Base-by-base conservation (phyloP, 768 basidiomycete genomes). In the Lenzites betulinus region DNA sequence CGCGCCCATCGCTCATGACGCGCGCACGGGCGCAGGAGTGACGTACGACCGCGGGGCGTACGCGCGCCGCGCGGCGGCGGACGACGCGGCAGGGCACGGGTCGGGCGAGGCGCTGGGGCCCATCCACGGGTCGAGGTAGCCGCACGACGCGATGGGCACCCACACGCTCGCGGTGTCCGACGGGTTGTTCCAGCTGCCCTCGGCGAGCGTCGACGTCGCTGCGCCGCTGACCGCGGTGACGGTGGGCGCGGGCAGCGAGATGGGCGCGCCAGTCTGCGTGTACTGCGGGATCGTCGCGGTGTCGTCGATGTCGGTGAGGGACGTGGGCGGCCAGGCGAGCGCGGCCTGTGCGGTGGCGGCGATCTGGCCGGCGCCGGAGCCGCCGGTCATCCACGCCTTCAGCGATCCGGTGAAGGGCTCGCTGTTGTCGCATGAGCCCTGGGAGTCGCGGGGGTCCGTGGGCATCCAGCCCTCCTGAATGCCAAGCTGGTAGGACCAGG, bases 401-500 rank as follows among this genome's bases (percentile, higher is more conserved):
- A 93, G 80, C 12, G 87, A 82, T 23, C 84, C 84, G 22, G 63
- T 72, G 81, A 81, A 92, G 56, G 83, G 79, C 38, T 71, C 72
- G 44, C 79, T 70, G 71, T 85, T 78, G 39, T 84, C 83, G 73
- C 96, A 99, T 42, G 73, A 75, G 20, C 95, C 96, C 28, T 78
- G 75, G 6, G 92, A 88, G 1, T 74, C 73, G 63, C 95, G 85
- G 46, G 95, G 97, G 76, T 99, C 92, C 5, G 67, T 78, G 9
- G 97, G 96, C 79, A 98, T 90, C 92, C 93, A 99, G 11, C 93
- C 95, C 35, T 97, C 78, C 67, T 92, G 77, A 49, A 96, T 80
- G 35, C 96, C 97, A 42, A 97, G 88, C 70, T 87, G 82, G 77
- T 98, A 98, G 22, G 93, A 93, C 96, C 96, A 99, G 47, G 88